Evolutionary conservation across 495 filamentous ascomycete species (phyloP), one percentile per base, ranked within the genome.

Genomic region (Hypoxylon rickii): DNA sequence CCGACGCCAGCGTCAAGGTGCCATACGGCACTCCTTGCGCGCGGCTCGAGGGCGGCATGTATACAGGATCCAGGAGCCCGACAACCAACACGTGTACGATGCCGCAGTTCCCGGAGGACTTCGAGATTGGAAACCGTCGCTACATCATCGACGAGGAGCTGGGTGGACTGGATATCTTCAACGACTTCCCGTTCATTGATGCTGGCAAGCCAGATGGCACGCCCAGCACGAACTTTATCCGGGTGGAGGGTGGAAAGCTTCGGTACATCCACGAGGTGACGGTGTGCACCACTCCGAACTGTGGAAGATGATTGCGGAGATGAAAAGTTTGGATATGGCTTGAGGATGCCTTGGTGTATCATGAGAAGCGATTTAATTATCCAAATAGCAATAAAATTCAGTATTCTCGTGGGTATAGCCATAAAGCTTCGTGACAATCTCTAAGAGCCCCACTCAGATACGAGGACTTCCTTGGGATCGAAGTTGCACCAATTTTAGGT

Each of bases 11-110:
- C n/a, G 63, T 75, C 3, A 62, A 63, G 8, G 76, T 78, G 1
- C 77, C 77, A 0, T 76, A 69, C 42, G 75, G 75, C 1, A 76
- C 65, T 7, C 77, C 76, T 16, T 80, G 77, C 41, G 70, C 76
- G 2, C 66, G 77, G 2, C 68, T 80, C 34, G 76, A 80, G 51
- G 77, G 77, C 4, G 76, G 77, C 16, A 61, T 59, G 7, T 79
- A 79, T 55, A 73, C 71, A 0, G 56, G 52, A 16, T 50, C 66
- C 46, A 50, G 62, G 3, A 61, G 58, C 24, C 32, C 63, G 2
- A 52, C 53, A 1, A 63, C 62, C 1, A 71, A 77, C 55, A 76
- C 72, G 7, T 77, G 76, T 44, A 58, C 47, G 37, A 64, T 68
- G 67, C 58, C 60, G 2, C 64, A 65, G 40, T 70, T 77, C 53